Evolutionary conservation across 192 early-diverging fungal genomes (phyloP).

Genomic region (Lunasporangiospora selenospora): DNA sequence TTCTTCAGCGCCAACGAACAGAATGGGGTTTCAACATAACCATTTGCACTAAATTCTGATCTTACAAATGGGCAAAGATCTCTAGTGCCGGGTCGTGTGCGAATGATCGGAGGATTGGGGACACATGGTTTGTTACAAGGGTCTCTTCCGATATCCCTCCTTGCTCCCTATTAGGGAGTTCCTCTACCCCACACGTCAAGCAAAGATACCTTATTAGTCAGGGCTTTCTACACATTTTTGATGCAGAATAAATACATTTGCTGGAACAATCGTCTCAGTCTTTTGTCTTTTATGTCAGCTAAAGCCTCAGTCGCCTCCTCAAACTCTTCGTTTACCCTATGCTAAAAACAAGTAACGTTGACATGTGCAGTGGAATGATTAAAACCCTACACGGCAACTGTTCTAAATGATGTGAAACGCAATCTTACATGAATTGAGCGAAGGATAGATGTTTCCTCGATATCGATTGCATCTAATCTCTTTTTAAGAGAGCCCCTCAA

Average conservation of each 20-base stretch:
- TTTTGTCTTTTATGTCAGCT: conserved; percentile 7
- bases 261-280: conserved; percentile 12
- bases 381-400: not conserved
- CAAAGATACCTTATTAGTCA: conserved; percentile 1
- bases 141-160: conserved; percentile 7
- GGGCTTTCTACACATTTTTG: not conserved
- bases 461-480: conserved; percentile 12
- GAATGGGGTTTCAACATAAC: not conserved
- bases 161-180: conserved; percentile 6
- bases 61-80: conserved; percentile 23
- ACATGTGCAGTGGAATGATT: not conserved
- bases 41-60: conserved; percentile 1
- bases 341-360: conserved; percentile 7
- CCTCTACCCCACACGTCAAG: conserved; percentile 7
- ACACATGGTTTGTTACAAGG: conserved; percentile 7
- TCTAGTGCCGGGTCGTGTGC: conserved; percentile 8
- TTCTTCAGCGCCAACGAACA: not conserved
- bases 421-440: conserved; percentile 10
- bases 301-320: conserved; percentile 8
- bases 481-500: conserved; percentile 9
- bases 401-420: not conserved
- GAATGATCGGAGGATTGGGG: conserved; percentile 11
- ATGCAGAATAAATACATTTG: too few relatives aligned
- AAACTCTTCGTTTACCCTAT: conserved; percentile 10
- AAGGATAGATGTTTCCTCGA: not conserved